Evolutionary conservation across 2,329 filamentous ascomycete species (phyloP).

Genomic region (Stachybotrys echinatus): DNA sequence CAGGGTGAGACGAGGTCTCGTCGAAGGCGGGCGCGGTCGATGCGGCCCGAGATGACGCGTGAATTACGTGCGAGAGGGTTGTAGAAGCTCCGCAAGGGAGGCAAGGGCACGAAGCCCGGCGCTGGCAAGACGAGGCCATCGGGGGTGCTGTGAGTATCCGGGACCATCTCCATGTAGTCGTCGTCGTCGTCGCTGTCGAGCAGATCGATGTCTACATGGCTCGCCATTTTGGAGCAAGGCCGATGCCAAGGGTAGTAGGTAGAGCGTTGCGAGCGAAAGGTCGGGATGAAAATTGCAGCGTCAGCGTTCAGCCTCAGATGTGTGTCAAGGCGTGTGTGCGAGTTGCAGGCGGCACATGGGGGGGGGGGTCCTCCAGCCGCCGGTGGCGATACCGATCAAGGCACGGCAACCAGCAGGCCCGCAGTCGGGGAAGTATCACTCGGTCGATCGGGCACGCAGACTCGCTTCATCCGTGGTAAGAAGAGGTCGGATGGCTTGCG

Average conservation of each 20-base stretch:
- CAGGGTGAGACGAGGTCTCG: background rate
- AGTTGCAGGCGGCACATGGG: too few species aligned
- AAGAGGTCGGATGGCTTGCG: too few species aligned
- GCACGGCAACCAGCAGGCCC: too few species aligned
- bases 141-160: background rate
- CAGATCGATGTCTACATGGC: background rate
- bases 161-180: slow-evolving; percentile 11
- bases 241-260: background rate
- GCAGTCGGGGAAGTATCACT: too few species aligned
- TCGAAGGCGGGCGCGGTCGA: background rate
- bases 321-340: too few species aligned
- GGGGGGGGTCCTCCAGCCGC: too few species aligned
- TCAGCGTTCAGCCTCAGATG: too few species aligned
- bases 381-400: too few species aligned
- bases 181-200: slow-evolving; percentile 7
- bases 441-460: too few species aligned
- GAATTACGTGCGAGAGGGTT: slow-evolving; percentile 5
- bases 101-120: background rate
- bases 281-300: too few species aligned
- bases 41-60: slow-evolving; percentile 5
- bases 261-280: background rate
- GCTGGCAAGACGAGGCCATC: slow-evolving; percentile 11
- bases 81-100: background rate
- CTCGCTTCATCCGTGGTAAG: too few species aligned
- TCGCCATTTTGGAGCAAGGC: slow-evolving; percentile 1